Evolutionary conservation across 257 asterid species (phyloP).

Genomic region (Solanum chiquidenum): DNA sequence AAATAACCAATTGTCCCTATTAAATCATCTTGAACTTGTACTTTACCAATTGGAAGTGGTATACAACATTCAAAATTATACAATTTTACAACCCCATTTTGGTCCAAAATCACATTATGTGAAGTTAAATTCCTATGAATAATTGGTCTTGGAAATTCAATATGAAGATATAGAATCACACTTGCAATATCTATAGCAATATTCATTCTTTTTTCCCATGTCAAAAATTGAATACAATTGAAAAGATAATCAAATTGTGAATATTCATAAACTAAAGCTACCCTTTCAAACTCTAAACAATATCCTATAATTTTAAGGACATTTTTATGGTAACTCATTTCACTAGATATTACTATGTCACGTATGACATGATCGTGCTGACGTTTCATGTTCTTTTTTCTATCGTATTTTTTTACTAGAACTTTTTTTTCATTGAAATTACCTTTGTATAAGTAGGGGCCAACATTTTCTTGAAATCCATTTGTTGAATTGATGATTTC

Average conservation of each 20-base stretch:
- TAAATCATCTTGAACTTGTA: neutral
- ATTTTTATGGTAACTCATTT: slow-evolving; percentile 7
- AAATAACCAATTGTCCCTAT: neutral
- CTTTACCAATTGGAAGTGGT: slow-evolving; percentile 3
- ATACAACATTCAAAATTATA: neutral
- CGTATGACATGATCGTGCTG: neutral
- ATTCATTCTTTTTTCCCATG: slow-evolving; percentile 1
- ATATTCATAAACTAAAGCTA: neutral
- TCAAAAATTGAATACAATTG: neutral
- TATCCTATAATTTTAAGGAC: slow-evolving; percentile 4
- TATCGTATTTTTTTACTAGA: neutral
- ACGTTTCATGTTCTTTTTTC: neutral
- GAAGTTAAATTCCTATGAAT: neutral
- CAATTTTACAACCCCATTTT: slow-evolving; percentile 10
- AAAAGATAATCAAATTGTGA: neutral
- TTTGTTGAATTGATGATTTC: slow-evolving; percentile 1
- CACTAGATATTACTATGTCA: neutral
- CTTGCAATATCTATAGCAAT: slow-evolving; percentile 2
- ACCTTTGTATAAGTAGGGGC: neutral
- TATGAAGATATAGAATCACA: slow-evolving; percentile 3
- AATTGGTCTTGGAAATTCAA: slow-evolving; percentile 4
- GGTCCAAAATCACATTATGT: neutral
- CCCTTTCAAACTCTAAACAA: slow-evolving; percentile 3
- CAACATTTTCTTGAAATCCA: neutral
- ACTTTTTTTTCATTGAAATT: neutral